Evolutionary conservation across 108 stramenopile genomes (phyloP).

Genomic region (Skeletonema tropicum): DNA sequence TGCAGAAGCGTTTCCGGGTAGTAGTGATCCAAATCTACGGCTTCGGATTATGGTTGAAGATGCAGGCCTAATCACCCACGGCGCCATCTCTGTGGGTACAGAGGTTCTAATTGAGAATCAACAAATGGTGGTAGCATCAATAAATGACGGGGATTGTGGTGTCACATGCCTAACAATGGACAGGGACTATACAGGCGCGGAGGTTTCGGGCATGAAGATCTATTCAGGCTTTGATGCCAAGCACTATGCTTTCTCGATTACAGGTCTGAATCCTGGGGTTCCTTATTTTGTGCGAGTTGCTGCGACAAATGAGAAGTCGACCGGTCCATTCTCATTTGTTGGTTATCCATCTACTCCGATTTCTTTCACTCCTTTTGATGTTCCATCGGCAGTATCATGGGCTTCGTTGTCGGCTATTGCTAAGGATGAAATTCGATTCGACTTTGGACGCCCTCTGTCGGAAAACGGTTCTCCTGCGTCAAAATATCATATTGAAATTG

Average conservation of each 20-base stretch:
- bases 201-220: conserved; percentile 38
- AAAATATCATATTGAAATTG: conserved; percentile 53
- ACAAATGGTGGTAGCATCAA: conserved; percentile 24
- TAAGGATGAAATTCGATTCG: conserved; percentile 38
- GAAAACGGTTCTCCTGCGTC: conserved; percentile 57
- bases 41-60: conserved; percentile 37
- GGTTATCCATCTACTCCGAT: conserved; percentile 50
- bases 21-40: conserved; percentile 31
- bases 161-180: conserved; percentile 39
- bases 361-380: conserved; percentile 44
- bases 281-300: conserved; percentile 58
- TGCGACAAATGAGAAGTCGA: conserved; percentile 50
- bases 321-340: conserved; percentile 33
- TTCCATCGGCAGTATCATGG: conserved; percentile 33
- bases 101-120: conserved; percentile 29
- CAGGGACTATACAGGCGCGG: conserved; percentile 26
- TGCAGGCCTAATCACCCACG: conserved; percentile 26
- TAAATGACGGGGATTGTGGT: conserved; percentile 40
- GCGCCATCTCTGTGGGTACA: conserved; percentile 19
- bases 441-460: conserved; percentile 54
- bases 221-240: conserved; percentile 15
- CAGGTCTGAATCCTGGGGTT: conserved; percentile 48
- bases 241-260: conserved; percentile 32
- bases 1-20: conserved; percentile 29
- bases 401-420: conserved; percentile 32